A percentile compares a stretch with the other conserved stretches of the same genome.
These are phyloP conservation scores for Gaertneriomyces sp. DNA, from an alignment of 192 early-diverging fungal species.

Conservation along the genomic window DNA sequence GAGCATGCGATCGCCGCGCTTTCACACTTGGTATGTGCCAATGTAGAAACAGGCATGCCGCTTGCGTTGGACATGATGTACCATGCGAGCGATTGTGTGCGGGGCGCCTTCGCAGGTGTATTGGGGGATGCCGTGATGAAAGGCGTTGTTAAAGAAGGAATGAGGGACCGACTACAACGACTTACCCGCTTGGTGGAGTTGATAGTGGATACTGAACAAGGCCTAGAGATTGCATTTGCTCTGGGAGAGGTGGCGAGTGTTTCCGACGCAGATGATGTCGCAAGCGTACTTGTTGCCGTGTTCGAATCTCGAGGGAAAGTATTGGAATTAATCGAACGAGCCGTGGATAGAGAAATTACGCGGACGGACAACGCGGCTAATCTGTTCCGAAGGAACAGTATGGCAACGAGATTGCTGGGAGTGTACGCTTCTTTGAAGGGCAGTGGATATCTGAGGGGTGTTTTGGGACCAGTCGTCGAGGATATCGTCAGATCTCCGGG, in stretches of 20 bases:
- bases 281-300: constrained; percentile 68
- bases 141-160: constrained; percentile 60
- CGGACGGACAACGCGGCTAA: constrained; percentile 77
- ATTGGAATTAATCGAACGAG: constrained; percentile 70
- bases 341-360: constrained; percentile 81
- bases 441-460: constrained; percentile 72
- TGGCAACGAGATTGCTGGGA: constrained; percentile 83
- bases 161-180: constrained; percentile 72
- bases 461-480: constrained; percentile 76
- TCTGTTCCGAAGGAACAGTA: constrained; percentile 87
- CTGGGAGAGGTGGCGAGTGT: constrained; percentile 81
- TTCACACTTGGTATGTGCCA: constrained; percentile 84
- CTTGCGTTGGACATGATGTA: constrained; percentile 87
- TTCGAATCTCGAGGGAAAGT: constrained; percentile 74
- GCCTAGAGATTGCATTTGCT: constrained; percentile 66
- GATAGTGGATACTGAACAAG: constrained; percentile 14
- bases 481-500: constrained; percentile 61
- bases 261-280: constrained; percentile 85
- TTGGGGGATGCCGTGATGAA: constrained; percentile 85
- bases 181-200: constrained; percentile 76
- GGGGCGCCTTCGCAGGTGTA: constrained; percentile 89
- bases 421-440: constrained; percentile 80
- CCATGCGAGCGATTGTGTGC: constrained; percentile 83
- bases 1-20: constrained; percentile 85
- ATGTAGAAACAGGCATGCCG: constrained; percentile 88